Conservation (phyloP, 768 basidiomycete genomes). For the Lactarius hatsudake region DNA sequence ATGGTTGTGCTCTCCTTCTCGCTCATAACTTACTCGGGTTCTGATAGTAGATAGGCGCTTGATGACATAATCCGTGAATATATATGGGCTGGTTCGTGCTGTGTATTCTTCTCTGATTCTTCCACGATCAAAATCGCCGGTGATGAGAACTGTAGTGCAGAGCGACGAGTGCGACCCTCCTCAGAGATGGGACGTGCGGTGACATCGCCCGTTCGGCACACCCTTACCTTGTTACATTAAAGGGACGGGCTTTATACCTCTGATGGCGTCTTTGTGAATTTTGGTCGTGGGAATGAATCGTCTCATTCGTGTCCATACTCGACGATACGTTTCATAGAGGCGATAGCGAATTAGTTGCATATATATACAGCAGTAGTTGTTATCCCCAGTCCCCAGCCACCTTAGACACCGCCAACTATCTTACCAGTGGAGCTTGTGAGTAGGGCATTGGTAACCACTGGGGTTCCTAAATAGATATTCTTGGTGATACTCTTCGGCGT, state of each 20-base stretch:
- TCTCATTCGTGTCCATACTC: not conserved
- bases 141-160: constrained; percentile 30
- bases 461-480: constrained; percentile 84
- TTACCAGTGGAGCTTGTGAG: constrained; percentile 83
- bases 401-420: not conserved
- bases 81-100: not conserved
- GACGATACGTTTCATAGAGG: not conserved
- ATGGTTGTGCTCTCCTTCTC: not conserved
- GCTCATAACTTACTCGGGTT: too few species aligned
- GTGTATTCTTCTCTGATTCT: constrained; percentile 35
- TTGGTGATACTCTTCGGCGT: constrained; percentile 83
- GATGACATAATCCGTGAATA: constrained; percentile 2
- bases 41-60: not conserved
- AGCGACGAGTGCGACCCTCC: constrained; percentile 29
- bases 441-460: constrained; percentile 87
- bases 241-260: constrained; percentile 30
- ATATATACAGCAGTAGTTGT: not conserved
- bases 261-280: constrained; percentile 24
- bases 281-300: constrained; percentile 18
- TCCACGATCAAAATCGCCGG: constrained; percentile 47
- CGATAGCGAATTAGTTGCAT: not conserved
- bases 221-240: constrained; percentile 29
- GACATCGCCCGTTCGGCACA: constrained; percentile 31
- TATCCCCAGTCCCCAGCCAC: not conserved
- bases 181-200: constrained; percentile 22